Evolutionary conservation across 2,329 filamentous ascomycete genomes (phyloP).

Genomic region (Fusarium sp.): DNA sequence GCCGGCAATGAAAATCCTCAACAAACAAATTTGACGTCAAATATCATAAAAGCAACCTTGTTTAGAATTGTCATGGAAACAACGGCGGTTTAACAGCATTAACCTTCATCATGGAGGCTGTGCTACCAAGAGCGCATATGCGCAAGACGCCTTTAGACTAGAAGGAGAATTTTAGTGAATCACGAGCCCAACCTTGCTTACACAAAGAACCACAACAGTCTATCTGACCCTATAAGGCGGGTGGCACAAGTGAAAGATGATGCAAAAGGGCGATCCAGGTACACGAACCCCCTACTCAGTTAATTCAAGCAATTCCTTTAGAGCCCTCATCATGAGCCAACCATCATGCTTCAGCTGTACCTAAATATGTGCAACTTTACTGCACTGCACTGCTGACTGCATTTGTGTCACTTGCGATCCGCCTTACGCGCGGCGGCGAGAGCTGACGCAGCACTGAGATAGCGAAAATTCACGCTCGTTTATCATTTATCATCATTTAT

Average conservation of each 20-base stretch:
- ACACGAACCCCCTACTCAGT: not conserved
- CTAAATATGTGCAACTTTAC: not conserved
- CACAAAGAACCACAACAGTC: not conserved
- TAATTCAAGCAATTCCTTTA: not conserved
- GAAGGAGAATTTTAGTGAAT: not conserved
- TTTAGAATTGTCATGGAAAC: not conserved
- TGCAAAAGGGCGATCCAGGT: not conserved
- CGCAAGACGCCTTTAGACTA: not conserved
- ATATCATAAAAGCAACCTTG: not conserved
- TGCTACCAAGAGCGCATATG: not conserved
- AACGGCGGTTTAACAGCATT: not conserved
- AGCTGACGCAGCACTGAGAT: not conserved
- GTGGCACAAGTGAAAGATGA: not conserved
- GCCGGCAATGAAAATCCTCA: not conserved
- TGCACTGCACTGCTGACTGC: not conserved
- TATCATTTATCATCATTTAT: conserved; percentile 3
- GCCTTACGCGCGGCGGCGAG: not conserved
- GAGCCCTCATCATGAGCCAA: not conserved
- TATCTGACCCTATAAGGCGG: not conserved
- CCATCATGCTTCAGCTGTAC: not conserved
- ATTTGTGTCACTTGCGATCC: not conserved
- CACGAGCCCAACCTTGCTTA: not conserved
- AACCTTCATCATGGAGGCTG: conserved; percentile 1
- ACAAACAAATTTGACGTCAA: not conserved
- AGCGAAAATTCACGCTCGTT: not conserved